Percentiles rank a stretch among this genome's conserved stretches.
Conservation (phyloP, 1,139 yeast species). For the Geotrichum candidum region DNA sequence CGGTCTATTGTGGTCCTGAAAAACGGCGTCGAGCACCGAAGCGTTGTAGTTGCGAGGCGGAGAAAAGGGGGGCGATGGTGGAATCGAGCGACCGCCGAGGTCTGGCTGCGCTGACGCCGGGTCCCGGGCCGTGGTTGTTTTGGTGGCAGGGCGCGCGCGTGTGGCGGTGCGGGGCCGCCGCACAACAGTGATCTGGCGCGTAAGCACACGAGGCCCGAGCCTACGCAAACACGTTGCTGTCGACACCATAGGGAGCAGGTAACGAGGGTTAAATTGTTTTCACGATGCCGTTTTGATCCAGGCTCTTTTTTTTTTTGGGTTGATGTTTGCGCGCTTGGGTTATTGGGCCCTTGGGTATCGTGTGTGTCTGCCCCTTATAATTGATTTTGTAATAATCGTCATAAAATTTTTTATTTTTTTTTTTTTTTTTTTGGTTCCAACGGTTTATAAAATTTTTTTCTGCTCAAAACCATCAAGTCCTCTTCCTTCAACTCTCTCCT, state of each 20-base stretch:
- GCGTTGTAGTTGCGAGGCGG: neutral
- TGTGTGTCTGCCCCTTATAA: neutral
- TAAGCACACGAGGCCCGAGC: neutral
- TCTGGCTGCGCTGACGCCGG: neutral
- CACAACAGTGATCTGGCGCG: neutral
- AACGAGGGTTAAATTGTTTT: neutral
- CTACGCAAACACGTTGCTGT: neutral
- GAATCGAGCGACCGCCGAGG: neutral
- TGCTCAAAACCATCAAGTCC: neutral
- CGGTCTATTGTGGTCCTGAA: neutral
- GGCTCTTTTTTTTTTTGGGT: neutral
- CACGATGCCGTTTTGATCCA: neutral
- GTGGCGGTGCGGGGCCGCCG: neutral
- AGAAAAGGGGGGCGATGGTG: neutral
- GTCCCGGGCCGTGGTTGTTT: neutral
- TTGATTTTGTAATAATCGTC: neutral
- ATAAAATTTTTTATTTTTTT: neutral
- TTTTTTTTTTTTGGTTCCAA: neutral
- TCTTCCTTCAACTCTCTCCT: neutral
- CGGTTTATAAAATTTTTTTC: neutral
- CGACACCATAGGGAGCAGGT: neutral
- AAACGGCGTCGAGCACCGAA: neutral
- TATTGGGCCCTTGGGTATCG: too few relatives aligned
- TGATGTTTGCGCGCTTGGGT: too few relatives aligned
- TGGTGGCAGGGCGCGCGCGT: neutral